These are phyloP conservation scores for Eucalyptus sp. DNA, from an alignment of 345 rosid genomes.

Conservation along the genomic window DNA sequence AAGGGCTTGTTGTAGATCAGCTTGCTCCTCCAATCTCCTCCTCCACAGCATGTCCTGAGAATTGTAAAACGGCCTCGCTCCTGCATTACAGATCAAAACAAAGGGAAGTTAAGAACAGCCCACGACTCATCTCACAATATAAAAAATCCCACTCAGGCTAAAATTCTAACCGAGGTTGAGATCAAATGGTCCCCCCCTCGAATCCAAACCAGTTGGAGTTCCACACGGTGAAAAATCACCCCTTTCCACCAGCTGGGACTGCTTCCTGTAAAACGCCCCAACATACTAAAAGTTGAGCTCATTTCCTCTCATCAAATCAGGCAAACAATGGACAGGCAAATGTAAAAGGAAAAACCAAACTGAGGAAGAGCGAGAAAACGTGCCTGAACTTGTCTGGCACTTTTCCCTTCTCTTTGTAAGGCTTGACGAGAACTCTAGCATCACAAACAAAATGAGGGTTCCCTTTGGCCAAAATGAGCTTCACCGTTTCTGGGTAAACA, in stretches of 20 bases:
- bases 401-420: conserved; percentile 97
- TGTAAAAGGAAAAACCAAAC: neutral
- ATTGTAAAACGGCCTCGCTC: conserved; percentile 54
- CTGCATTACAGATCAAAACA: conserved; percentile 7
- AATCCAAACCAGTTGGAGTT: conserved; percentile 69
- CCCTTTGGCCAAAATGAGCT: conserved; percentile 81
- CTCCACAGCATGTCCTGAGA: conserved; percentile 60
- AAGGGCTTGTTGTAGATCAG: conserved; percentile 56
- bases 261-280: conserved; percentile 26
- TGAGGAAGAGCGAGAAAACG: neutral
- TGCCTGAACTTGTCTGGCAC: conserved; percentile 81
- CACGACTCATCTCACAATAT: neutral
- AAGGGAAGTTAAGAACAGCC: neutral
- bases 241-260: conserved; percentile 33
- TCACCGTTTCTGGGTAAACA: conserved; percentile 82
- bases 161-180: conserved; percentile 32
- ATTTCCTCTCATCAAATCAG: neutral
- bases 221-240: conserved; percentile 58
- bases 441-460: conserved; percentile 93
- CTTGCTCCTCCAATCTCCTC: conserved; percentile 68
- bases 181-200: conserved; percentile 50
- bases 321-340: neutral
- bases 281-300: neutral
- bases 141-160: neutral
- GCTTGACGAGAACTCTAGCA: conserved; percentile 87